Evolutionary conservation across 139 green algal genomes (phyloP), one percentile per base, ranked within the genome.

Genomic region (Ulvella scutata): DNA sequence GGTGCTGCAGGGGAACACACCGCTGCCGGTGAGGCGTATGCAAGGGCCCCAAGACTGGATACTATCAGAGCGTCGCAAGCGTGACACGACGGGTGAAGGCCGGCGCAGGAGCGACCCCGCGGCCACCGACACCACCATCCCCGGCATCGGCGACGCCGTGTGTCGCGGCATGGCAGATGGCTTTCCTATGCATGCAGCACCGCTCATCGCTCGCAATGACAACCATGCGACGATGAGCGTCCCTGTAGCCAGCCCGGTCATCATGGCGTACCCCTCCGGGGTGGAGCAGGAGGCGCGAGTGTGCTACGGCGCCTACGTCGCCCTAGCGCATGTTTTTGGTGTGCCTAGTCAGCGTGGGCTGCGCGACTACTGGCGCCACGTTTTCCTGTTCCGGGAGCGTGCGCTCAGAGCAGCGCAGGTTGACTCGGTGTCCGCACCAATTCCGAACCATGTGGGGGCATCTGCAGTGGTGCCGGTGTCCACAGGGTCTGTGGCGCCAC

Each of bases 81-180:
- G 51, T 6, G 51, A 67, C 51, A 29, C 13, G 13, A 67, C 31
- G n/a, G 51, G 51, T 26, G 51, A 67, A 6, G 33, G 51, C 51
- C 51, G 51, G n/a, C 51, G 51, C 9, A n/a, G 51, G 6, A 36
- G n/a, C 6, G 51, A 67, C n/a, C 51, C 51, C 9, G 51, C 51
- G 9, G 51, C 51, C 9, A 67, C 51, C 9, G 51, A 67, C 51
- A 67, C 51, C 13, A 67, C 51, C n/a, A n/a, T 67, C 51, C 51
- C 51, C n/a, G 51, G 51, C 51, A 67, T 67, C 51, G 51, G n/a
- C 51, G 51, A 67, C 51, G 51, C 51, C n/a, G 51, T 67, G 51
- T 67, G 51, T 29, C 9, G n/a, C 1, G 51, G 51, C 51, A 67
- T 67, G 51, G 51, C 51, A 6, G 51, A 67, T 29, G 51, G 51